phyloP scores from a whole-genome alignment of 1,139 yeast species.

The Scheffersomyces titani region DNA sequence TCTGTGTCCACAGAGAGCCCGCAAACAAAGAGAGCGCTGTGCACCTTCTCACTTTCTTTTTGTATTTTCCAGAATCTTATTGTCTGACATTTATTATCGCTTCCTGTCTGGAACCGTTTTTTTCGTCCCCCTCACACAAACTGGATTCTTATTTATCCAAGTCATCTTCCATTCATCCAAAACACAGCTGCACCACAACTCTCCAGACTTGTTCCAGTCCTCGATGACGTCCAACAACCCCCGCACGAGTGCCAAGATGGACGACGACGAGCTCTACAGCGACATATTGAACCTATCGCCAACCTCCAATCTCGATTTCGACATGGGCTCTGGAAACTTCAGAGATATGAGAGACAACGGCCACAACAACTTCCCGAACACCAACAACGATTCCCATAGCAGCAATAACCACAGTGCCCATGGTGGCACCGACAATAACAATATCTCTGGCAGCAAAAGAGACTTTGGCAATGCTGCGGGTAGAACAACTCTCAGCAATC shows the following conservation, averaged over 20 bases:
- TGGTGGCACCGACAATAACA: background rate
- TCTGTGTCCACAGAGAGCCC: too few species aligned
- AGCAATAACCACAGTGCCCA: background rate
- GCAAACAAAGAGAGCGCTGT: too few species aligned
- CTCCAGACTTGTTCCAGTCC: background rate
- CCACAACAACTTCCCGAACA: background rate
- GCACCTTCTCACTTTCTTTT: too few species aligned
- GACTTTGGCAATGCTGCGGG: background rate
- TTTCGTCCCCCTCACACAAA: background rate
- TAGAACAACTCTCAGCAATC: background rate
- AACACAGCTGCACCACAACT: background rate
- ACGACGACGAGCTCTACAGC: constrained; percentile 9
- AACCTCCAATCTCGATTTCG: constrained; percentile 3
- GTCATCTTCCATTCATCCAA: background rate
- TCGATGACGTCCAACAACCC: constrained; percentile 2
- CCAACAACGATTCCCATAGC: background rate
- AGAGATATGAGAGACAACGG: background rate
- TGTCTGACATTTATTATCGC: background rate
- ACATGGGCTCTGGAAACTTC: background rate
- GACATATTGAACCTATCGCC: constrained; percentile 13
- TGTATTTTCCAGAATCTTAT: too few species aligned
- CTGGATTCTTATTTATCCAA: background rate
- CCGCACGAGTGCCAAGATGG: background rate
- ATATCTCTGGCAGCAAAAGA: background rate
- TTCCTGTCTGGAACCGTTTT: background rate